Conservation (phyloP, 129 eudicot species). For the Glebionis coronaria region DNA sequence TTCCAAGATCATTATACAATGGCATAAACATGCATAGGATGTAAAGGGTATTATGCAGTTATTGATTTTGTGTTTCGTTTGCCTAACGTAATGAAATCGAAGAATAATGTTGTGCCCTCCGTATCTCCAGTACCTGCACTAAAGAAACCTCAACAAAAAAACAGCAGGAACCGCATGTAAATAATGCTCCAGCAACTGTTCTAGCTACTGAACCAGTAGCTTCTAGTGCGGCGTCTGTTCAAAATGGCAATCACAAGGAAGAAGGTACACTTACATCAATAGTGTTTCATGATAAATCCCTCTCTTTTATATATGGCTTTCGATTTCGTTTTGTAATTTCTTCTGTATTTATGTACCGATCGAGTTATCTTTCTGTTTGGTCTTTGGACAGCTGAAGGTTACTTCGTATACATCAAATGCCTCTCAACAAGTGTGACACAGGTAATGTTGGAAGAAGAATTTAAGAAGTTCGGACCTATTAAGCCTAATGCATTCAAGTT, state of each 20-base stretch:
- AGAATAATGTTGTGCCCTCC: constrained; percentile 46
- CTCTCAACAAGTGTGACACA: constrained; percentile 61
- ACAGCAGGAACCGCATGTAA: constrained; percentile 37
- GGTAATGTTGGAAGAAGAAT: too few species aligned
- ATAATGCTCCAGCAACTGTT: constrained; percentile 26
- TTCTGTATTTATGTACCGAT: neutral
- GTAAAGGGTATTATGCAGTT: too few species aligned
- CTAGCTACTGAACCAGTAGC: constrained; percentile 35
- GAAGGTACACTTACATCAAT: constrained; percentile 51
- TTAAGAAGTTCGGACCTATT: too few species aligned
- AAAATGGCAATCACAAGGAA: constrained; percentile 57
- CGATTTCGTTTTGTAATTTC: neutral
- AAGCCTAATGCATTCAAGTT: too few species aligned
- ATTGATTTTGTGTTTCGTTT: too few species aligned
- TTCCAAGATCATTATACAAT: too few species aligned
- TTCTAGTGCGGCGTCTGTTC: constrained; percentile 41
- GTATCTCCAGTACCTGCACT: constrained; percentile 47
- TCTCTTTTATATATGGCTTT: neutral
- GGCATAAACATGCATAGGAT: too few species aligned
- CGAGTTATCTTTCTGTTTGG: neutral
- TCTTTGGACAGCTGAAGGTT: constrained; percentile 66
- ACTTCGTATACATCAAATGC: constrained; percentile 58
- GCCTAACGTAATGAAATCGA: too few species aligned
- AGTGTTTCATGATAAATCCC: neutral
- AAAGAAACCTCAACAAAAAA: constrained; percentile 45